Percentiles rank a stretch among this genome's conserved stretches.
These are phyloP conservation scores for Phylloporus sp. DNA, from an alignment of 768 basidiomycete species.

Conservation along the genomic window DNA sequence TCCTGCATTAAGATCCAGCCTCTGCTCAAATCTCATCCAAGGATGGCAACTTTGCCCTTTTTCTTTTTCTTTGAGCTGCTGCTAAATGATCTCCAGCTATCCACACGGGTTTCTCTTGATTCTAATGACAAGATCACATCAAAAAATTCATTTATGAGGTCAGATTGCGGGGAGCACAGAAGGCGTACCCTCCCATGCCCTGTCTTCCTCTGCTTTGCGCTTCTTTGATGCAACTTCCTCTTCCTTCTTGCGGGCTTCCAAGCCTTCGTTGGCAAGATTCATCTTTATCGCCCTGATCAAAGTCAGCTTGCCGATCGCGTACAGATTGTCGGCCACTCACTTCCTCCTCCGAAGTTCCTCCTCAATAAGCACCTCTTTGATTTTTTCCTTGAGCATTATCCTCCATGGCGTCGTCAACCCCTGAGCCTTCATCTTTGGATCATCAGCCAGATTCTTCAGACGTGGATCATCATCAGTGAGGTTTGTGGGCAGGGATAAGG, in stretches of 20 bases:
- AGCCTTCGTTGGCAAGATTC: constrained; percentile 87
- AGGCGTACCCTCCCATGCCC: constrained; percentile 77
- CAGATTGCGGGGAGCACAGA: background rate
- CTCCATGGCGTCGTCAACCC: constrained; percentile 56
- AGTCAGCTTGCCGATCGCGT: constrained; percentile 1
- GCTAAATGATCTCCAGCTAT: constrained; percentile 76
- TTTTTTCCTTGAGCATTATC: constrained; percentile 60
- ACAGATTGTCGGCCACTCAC: constrained; percentile 40
- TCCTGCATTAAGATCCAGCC: background rate
- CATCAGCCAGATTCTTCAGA: constrained; percentile 43
- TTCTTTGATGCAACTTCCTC: constrained; percentile 75
- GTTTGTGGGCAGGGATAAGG: constrained; percentile 55
- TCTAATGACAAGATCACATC: constrained; percentile 37
- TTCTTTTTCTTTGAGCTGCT: constrained; percentile 77
- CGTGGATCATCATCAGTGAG: constrained; percentile 57
- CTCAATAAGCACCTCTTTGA: constrained; percentile 84
- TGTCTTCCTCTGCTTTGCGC: constrained; percentile 86
- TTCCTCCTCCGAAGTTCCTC: constrained; percentile 84
- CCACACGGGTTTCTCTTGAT: constrained; percentile 76
- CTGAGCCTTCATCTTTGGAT: constrained; percentile 30
- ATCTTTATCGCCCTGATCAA: constrained; percentile 77
- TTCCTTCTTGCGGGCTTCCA: constrained; percentile 91
- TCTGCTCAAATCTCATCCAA: constrained; percentile 47
- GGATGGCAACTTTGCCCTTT: constrained; percentile 62
- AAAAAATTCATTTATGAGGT: background rate